These are phyloP conservation scores for Saccharomycopsis crataegensis DNA, from an alignment of 1,139 yeast species.

Conservation along the genomic window DNA sequence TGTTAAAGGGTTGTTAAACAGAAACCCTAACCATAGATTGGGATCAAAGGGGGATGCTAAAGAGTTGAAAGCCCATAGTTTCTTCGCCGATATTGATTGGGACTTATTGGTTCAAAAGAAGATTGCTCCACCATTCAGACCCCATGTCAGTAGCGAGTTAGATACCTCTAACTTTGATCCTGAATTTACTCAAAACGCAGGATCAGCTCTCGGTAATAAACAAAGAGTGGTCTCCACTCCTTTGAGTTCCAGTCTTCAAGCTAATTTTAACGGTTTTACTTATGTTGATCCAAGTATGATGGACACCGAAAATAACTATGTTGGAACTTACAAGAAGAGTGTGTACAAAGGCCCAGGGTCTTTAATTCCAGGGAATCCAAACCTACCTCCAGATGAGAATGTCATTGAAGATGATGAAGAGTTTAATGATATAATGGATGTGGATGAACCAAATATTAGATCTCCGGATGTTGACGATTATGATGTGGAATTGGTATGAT, in stretches of 20 bases:
- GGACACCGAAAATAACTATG: constrained; percentile 24
- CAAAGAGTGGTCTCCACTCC: constrained; percentile 54
- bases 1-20: constrained; percentile 86
- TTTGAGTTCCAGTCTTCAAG: constrained; percentile 88
- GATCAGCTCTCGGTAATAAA: constrained; percentile 68
- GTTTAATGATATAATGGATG: constrained; percentile 45
- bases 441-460: constrained; percentile 32
- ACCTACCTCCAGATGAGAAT: constrained; percentile 75
- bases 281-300: constrained; percentile 92
- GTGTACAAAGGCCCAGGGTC: constrained; percentile 56
- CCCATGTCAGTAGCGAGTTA: constrained; percentile 81
- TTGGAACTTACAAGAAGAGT: constrained; percentile 29
- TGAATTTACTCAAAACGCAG: constrained; percentile 88
- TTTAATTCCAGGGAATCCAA: constrained; percentile 71
- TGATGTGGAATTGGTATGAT: constrained; percentile 28
- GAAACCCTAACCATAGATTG: constrained; percentile 90
- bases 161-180: constrained; percentile 97
- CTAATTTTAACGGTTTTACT: constrained; percentile 91
- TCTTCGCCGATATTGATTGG: constrained; percentile 91
- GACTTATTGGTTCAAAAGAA: constrained; percentile 64
- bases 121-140: constrained; percentile 96
- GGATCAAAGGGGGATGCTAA: constrained; percentile 46
- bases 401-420: constrained; percentile 70
- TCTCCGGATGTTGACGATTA: constrained; percentile 24
- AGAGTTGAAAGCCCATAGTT: constrained; percentile 73